Conservation (phyloP, 345 rosid genomes). For the Acer yangbiense region DNA sequence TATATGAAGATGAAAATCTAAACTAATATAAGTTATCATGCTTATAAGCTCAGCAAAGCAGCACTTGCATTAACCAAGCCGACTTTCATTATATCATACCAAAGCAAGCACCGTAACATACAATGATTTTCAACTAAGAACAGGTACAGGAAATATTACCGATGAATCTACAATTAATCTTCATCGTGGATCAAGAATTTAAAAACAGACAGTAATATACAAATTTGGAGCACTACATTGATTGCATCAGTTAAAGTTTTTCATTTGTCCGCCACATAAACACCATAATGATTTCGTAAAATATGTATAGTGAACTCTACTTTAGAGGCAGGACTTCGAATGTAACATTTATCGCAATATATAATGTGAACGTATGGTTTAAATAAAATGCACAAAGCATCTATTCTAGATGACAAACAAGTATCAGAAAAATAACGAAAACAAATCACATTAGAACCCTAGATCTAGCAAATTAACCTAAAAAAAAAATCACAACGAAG, state of each 20-base stretch:
- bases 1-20: background rate
- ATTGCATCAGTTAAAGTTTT: too few relatives aligned
- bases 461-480: constrained; percentile 18
- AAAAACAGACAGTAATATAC: background rate
- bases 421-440: background rate
- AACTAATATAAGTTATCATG: background rate
- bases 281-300: background rate
- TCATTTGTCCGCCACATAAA: background rate
- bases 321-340: background rate
- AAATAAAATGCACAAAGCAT: too few relatives aligned
- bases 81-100: background rate
- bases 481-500: background rate
- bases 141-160: background rate
- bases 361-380: background rate
- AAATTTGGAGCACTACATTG: background rate
- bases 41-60: background rate
- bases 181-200: too few relatives aligned
- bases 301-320: background rate
- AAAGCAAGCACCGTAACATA: background rate
- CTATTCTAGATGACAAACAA: background rate
- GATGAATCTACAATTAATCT: too few relatives aligned
- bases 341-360: background rate
- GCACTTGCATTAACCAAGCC: background rate
- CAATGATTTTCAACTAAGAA: too few relatives aligned
- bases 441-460: background rate